Evolutionary conservation across 306 rosid species (phyloP).

Genomic region (Fagus sylvatica): DNA sequence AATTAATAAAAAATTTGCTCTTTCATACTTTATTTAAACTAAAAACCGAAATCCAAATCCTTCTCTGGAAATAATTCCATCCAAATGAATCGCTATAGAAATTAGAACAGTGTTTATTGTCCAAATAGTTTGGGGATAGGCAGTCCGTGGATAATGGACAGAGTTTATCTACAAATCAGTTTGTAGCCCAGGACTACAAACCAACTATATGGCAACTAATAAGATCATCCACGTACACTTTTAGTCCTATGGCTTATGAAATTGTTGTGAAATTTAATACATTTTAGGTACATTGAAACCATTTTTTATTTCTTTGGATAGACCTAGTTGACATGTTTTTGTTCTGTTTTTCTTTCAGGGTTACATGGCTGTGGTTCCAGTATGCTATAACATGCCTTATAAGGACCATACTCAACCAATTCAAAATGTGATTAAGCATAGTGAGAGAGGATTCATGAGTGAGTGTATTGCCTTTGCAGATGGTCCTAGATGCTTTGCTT

Average conservation of each 20-base stretch:
- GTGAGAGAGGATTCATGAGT: constrained; percentile 24
- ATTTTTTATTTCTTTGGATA: not conserved
- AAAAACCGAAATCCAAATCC: no score
- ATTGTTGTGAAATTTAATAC: not conserved
- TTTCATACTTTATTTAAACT: no score
- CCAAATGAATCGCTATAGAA: no score
- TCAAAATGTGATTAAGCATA: constrained; percentile 22
- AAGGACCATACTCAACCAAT: constrained; percentile 32
- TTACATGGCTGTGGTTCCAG: constrained; percentile 58
- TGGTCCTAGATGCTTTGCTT: constrained; percentile 14
- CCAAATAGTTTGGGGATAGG: no score
- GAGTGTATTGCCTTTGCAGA: not conserved
- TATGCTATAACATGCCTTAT: constrained; percentile 42
- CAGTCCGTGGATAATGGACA: no score
- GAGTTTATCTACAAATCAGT: no score
- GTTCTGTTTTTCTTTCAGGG: constrained; percentile 32
- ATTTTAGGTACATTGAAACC: not conserved
- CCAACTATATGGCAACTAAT: no score
- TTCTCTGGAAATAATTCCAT: no score
- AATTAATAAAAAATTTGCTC: no score
- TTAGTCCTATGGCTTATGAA: not conserved
- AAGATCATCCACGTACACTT: no score
- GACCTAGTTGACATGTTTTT: not conserved
- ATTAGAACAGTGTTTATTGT: no score
- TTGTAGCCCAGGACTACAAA: no score